A percentile compares a stretch with the other conserved stretches of the same genome.
phyloP scores from a whole-genome alignment of 2,329 filamentous ascomycete genomes.

The Beauveria bassiana region DNA sequence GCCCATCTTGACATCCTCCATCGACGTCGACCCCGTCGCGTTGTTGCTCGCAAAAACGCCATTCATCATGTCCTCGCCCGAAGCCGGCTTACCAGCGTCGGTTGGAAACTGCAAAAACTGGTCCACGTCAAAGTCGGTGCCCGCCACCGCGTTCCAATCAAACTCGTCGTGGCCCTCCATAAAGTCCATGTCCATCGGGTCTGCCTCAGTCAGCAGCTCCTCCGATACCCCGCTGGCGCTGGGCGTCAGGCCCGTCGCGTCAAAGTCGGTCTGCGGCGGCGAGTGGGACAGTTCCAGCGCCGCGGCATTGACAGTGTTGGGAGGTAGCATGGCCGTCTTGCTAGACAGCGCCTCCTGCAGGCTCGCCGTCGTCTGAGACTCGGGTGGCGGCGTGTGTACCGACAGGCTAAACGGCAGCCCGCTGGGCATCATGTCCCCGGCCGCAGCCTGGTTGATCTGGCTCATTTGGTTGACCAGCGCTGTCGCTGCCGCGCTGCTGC shows the following conservation, averaged over 20 bases:
- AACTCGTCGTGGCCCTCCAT: slow-evolving; percentile 40
- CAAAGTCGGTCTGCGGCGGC: slow-evolving; percentile 38
- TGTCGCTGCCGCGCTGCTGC: slow-evolving; percentile 11
- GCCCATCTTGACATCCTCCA: slow-evolving; percentile 10
- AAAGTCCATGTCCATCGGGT: slow-evolving; percentile 38
- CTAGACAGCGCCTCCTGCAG: slow-evolving; percentile 28
- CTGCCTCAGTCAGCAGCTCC: slow-evolving; percentile 26
- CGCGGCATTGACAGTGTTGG: slow-evolving; percentile 30
- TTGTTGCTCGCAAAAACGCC: slow-evolving; percentile 21
- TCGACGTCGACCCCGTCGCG: background rate
- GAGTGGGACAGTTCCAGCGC: slow-evolving; percentile 30
- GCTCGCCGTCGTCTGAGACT: slow-evolving; percentile 30
- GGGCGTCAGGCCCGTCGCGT: slow-evolving; percentile 34
- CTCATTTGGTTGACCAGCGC: slow-evolving; percentile 15
- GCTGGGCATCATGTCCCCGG: slow-evolving; percentile 27
- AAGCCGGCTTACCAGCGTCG: slow-evolving; percentile 35
- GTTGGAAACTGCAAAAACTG: slow-evolving; percentile 52
- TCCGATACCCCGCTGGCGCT: slow-evolving; percentile 38
- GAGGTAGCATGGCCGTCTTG: slow-evolving; percentile 27
- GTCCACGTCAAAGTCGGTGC: slow-evolving; percentile 49
- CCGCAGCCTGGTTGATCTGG: background rate
- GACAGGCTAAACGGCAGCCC: slow-evolving; percentile 28
- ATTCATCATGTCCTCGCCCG: slow-evolving; percentile 29
- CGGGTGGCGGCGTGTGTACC: slow-evolving; percentile 46
- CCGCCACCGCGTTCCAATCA: slow-evolving; percentile 46